A percentile compares a stretch with the other conserved stretches of the same genome.
These are phyloP conservation scores for Colletotrichum orbiculare DNA, from an alignment of 2,329 filamentous ascomycete species.

Conservation along the genomic window DNA sequence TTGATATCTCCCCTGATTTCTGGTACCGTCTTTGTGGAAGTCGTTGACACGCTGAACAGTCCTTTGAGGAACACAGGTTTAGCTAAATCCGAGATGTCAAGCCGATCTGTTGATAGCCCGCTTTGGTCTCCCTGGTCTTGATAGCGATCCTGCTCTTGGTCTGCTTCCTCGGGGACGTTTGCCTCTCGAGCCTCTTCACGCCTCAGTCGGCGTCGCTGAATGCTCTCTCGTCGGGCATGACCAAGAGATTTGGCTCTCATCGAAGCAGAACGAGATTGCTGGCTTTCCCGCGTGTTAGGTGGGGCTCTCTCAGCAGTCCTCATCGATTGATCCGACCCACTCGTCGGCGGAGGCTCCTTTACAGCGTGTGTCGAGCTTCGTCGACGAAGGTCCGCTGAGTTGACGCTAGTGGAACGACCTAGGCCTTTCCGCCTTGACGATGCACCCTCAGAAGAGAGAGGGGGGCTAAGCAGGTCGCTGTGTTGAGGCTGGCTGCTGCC, in stretches of 20 bases:
- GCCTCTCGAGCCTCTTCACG: conserved; percentile 78
- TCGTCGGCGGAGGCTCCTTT: conserved; percentile 78
- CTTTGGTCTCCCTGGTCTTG: conserved; percentile 66
- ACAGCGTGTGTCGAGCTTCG: conserved; percentile 61
- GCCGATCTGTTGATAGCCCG: conserved; percentile 68
- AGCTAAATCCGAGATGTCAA: conserved; percentile 79
- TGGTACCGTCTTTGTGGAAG: conserved; percentile 87
- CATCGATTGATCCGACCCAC: conserved; percentile 82
- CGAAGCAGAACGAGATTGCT: conserved; percentile 69
- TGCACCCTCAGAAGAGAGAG: conserved; percentile 68
- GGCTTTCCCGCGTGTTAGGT: conserved; percentile 62
- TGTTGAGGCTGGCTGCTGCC: conserved; percentile 78
- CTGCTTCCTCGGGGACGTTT: conserved; percentile 91
- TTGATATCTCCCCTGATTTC: conserved; percentile 92
- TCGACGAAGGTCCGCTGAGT: conserved; percentile 83
- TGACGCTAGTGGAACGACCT: conserved; percentile 90
- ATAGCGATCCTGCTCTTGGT: conserved; percentile 66
- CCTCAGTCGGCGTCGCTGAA: conserved; percentile 83
- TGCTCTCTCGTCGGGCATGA: conserved; percentile 89
- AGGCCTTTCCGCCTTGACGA: conserved; percentile 75
- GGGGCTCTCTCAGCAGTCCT: conserved; percentile 64
- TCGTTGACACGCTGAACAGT: conserved; percentile 96
- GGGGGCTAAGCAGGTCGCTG: conserved; percentile 81
- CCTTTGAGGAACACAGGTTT: conserved; percentile 97
- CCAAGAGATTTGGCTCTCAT: conserved; percentile 87